Evolutionary conservation across 1,139 yeast genomes (phyloP), one percentile per base, ranked within the genome.

Genomic region (Kodamaea anthophila): DNA sequence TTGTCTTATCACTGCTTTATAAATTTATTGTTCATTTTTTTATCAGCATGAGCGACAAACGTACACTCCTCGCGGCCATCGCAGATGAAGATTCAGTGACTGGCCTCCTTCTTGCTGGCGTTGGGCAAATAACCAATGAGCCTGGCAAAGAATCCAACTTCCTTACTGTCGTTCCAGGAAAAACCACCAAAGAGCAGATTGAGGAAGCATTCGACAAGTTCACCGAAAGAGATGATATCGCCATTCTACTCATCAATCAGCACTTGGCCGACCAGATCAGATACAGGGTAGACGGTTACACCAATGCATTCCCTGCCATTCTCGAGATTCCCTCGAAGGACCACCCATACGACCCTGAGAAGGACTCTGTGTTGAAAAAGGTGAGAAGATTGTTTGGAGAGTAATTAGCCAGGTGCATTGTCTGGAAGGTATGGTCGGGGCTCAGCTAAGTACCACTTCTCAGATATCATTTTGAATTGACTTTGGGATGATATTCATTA

Each of bases 41-140:
- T 18, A 18, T n/a, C 30, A 27, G 14, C 29, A 34, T 34, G 37
- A 31, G 35, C 25, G 35, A 34, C 26, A 28, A 28, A 23, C 78
- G 97, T 48, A 71, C 81, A 26, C 69, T 86, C 44, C 65, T 88
- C 35, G 97, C 96, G 9, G 93, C 88, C 31, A 86, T 88, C 51
- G 97, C 96, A 15, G 98, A 88, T 51, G 98, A 88, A 60, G 98
- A 91, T 52, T 82, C 97, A 13, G 88, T 91, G 37, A 93, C 98
- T 2, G 99, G 99, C 4, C 74, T 93, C 66, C 67, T 91, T 27
- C 71, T 91, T 38, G 98, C 99, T 2, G 99, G 99, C 21, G 79
- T 86, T 37, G 99, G 99, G 16, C 94, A 91, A 53, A 79, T 87
- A 15, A 64, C 81, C 40, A 67, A 70, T 39, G 73, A 71, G 38